A percentile compares a stretch with the other conserved stretches of the same genome.
These are phyloP conservation scores for Xylaria sp. DNA, from an alignment of 2,329 filamentous ascomycete species.

Conservation along the genomic window DNA sequence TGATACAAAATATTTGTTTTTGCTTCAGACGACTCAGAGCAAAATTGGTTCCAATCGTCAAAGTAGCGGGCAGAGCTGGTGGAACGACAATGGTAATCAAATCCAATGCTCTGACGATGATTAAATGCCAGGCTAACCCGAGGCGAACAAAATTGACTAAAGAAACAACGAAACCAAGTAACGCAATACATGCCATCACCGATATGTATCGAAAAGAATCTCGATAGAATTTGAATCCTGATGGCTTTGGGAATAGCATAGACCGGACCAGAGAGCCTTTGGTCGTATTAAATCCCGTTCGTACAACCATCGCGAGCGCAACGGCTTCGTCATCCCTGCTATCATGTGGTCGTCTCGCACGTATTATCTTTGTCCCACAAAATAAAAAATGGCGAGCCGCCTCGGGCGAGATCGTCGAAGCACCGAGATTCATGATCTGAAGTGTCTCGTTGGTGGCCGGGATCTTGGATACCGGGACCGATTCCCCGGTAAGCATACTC, in stretches of 20 bases:
- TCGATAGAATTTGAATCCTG: conserved; percentile 97
- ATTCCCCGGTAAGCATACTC: conserved; percentile 98
- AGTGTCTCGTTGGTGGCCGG: conserved; percentile 85
- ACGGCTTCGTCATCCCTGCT: conserved; percentile 88
- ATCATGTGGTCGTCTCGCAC: conserved; percentile 87
- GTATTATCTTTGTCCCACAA: conserved; percentile 93
- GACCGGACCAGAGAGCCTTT: conserved; percentile 95
- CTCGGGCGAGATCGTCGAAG: conserved; percentile 84
- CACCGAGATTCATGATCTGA: conserved; percentile 78
- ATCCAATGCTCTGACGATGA: conserved; percentile 91
- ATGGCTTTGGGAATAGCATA: conserved; percentile 98
- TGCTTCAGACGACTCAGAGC: conserved; percentile 86
- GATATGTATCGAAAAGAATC: conserved; percentile 98
- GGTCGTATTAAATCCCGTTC: conserved; percentile 97
- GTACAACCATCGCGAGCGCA: conserved; percentile 88
- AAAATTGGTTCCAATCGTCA: conserved; percentile 97
- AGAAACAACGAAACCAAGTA: conserved; percentile 88
- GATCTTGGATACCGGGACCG: conserved; percentile 93
- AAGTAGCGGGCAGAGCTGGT: conserved; percentile 90
- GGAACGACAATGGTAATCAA: conserved; percentile 98
- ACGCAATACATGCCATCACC: conserved; percentile 90
- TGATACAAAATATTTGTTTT: conserved; percentile 96
- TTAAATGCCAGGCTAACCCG: conserved; percentile 85
- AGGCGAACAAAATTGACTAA: conserved; percentile 93
- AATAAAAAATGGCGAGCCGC: conserved; percentile 92